Conservation (phyloP, 805 yeast genomes). For the Starmerella stigmatis region DNA sequence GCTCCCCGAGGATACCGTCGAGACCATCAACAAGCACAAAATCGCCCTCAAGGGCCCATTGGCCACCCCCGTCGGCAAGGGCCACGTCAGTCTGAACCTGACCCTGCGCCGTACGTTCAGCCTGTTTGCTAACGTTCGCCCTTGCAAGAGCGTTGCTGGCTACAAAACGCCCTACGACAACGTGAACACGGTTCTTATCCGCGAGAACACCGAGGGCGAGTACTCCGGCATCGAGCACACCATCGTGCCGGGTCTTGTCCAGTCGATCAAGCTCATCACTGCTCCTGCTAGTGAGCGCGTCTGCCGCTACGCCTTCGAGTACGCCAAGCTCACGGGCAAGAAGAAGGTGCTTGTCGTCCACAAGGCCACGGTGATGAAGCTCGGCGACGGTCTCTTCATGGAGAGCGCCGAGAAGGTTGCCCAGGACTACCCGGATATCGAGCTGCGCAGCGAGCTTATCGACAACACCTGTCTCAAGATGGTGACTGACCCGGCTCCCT, state of each 20-base stretch:
- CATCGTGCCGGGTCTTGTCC: constrained; percentile 96
- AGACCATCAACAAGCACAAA: constrained; percentile 81
- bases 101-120: constrained; percentile 95
- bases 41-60: constrained; percentile 97
- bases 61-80: constrained; percentile 98
- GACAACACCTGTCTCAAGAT: constrained; percentile 91
- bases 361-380: constrained; percentile 97
- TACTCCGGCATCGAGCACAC: constrained; percentile 98
- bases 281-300: constrained; percentile 94
- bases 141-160: constrained; percentile 88
- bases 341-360: constrained; percentile 88
- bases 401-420: constrained; percentile 81
- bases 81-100: constrained; percentile 94
- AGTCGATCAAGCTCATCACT: constrained; percentile 94
- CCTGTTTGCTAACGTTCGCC: constrained; percentile 94
- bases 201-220: constrained; percentile 99
- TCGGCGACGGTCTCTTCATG: constrained; percentile 94
- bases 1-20: constrained; percentile 83
- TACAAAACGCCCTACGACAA: constrained; percentile 80
- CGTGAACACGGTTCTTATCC: constrained; percentile 89
- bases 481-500: constrained; percentile 79
- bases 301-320: constrained; percentile 92
- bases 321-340: constrained; percentile 80
- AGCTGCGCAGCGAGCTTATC: constrained; percentile 73
- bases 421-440: constrained; percentile 83